Conservation (phyloP, 164 flowering plant genomes). For the Liquidambar formosana region DNA sequence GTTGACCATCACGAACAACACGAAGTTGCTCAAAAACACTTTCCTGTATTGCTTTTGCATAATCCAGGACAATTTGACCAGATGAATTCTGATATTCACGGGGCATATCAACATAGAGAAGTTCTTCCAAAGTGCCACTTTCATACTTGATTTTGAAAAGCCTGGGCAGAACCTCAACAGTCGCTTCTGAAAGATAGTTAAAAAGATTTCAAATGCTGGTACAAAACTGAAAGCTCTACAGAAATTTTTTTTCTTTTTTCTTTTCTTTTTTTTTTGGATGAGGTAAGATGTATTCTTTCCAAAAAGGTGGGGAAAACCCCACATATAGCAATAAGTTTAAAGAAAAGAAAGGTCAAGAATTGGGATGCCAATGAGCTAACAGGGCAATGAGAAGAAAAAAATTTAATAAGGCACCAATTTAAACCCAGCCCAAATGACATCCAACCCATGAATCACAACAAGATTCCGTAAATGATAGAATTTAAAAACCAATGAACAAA, state of each 20-base stretch:
- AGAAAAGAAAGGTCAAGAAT: too few relatives aligned
- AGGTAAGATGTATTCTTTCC: too few relatives aligned
- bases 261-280: too few relatives aligned
- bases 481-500: background rate
- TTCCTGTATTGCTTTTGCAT: conserved; percentile 98
- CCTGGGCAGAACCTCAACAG: conserved; percentile 95
- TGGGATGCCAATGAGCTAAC: too few relatives aligned
- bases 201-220: background rate
- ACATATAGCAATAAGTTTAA: too few relatives aligned
- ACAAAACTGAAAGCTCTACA: background rate
- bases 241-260: too few relatives aligned
- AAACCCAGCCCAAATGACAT: background rate
- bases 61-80: conserved; percentile 95
- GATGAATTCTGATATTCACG: conserved; percentile 82
- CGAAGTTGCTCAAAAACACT: conserved; percentile 99
- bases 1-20: conserved; percentile 98
- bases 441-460: background rate
- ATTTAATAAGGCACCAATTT: background rate
- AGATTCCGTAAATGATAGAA: background rate
- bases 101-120: conserved; percentile 98
- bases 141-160: conserved; percentile 98
- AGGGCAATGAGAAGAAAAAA: background rate
- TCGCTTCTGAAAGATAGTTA: conserved; percentile 70
- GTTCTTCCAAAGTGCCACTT: conserved; percentile 97
- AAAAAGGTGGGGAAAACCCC: too few relatives aligned